Percentiles rank a stretch among this genome's conserved stretches.
Conservation (phyloP, 495 filamentous ascomycete genomes). For the Schizothecium vesticola region DNA sequence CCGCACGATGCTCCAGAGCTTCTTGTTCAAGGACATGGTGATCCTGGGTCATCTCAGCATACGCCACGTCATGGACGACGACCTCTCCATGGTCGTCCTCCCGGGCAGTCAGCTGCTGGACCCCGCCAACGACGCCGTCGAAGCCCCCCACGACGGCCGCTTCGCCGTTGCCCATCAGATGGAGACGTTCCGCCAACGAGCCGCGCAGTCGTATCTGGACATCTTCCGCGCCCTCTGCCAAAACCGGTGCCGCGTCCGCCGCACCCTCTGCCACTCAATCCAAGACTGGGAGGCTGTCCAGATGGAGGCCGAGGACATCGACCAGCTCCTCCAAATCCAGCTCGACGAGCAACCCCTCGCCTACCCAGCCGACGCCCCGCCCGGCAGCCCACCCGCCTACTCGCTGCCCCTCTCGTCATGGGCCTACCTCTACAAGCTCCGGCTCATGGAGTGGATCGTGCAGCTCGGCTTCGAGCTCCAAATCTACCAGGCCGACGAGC, state of each 20-base stretch:
- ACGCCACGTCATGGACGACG: slow-evolving; percentile 70
- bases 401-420: slow-evolving; percentile 70
- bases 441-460: slow-evolving; percentile 78
- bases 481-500: slow-evolving; percentile 81
- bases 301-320: slow-evolving; percentile 72
- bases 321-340: slow-evolving; percentile 61
- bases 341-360: slow-evolving; percentile 55
- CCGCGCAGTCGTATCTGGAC: slow-evolving; percentile 73
- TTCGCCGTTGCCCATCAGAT: slow-evolving; percentile 71
- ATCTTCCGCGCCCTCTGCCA: slow-evolving; percentile 78
- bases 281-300: slow-evolving; percentile 82
- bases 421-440: slow-evolving; percentile 83
- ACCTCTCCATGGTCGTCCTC: slow-evolving; percentile 69
- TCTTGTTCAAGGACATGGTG: slow-evolving; percentile 66
- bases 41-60: slow-evolving; percentile 61
- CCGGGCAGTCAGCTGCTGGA: slow-evolving; percentile 68
- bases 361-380: slow-evolving; percentile 28
- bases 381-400: slow-evolving; percentile 42
- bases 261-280: slow-evolving; percentile 75
- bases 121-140: slow-evolving; percentile 65
- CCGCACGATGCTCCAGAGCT: slow-evolving; percentile 69
- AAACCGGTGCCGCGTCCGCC: slow-evolving; percentile 81
- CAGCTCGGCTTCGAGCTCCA: slow-evolving; percentile 95
- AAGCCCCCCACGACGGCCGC: slow-evolving; percentile 69
- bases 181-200: slow-evolving; percentile 71